Evolutionary conservation across 2,329 filamentous ascomycete species (phyloP), one percentile per base, ranked within the genome.

Genomic region (Aspergillus latus): DNA sequence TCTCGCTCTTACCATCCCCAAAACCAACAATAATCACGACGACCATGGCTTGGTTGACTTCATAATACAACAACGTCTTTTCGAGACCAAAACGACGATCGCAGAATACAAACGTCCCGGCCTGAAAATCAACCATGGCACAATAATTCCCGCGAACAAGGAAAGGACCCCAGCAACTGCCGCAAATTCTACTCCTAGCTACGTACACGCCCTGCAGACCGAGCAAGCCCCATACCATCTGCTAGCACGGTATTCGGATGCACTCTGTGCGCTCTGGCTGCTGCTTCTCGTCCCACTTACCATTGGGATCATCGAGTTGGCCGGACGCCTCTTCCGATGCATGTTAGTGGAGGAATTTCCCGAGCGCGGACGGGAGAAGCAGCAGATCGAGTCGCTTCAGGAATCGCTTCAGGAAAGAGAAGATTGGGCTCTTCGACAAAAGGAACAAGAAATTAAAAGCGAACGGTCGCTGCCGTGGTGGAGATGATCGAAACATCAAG

Each of bases 271-370:
- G 9, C 30, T 36, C 2, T 52, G 37, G 2, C 36, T 60, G 2
- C 26, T 62, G 3, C 50, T 60, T 6, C 52, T 62, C 10, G 36
- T 62, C 13, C 59, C 59, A 0, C 37, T 62, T 11, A 36, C 56
- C 0, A 11, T 62, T 10, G 52, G 36, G 1, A n/a, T 62, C 6
- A 53, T 62, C 3, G 47, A 54, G 15, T 15, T 62, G 5, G 45
- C 53, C 4, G 58, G 58, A 30, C 15, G 28, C 2, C 28, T 62
- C 21, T 26, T 45, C 4, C 55, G 45, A 26, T 45, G 37, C 9
- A n/a, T 57, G 10, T 40, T 45, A 5, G 40, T 43, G 5, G 55
- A 57, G 10, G 49, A 49, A 37, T 57, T 53, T 26, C 55, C 49
- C 28, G 55, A 57, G 28, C 55, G 55, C 28, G 55, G 55, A 11